Evolutionary conservation across 208 protist genomes (phyloP).

Genomic region (Crithidia brevicula): DNA sequence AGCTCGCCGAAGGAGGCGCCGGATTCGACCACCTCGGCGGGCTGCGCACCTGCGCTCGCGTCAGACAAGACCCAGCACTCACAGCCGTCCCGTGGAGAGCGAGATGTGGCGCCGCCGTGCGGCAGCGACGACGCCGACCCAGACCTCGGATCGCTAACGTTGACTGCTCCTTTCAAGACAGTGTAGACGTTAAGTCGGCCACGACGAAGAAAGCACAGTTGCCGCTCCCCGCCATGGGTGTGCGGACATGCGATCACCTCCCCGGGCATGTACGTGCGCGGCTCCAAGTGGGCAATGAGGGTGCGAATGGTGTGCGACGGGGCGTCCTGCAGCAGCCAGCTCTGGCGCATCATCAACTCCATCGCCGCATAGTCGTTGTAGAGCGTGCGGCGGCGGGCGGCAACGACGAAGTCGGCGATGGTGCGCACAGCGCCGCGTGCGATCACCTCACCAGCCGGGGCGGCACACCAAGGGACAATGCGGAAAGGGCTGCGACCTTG

Average conservation of each 20-base stretch:
- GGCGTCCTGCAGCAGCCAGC: constrained; percentile 89
- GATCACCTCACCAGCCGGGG: constrained; percentile 9
- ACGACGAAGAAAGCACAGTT: constrained; percentile 84
- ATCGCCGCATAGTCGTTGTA: constrained; percentile 72
- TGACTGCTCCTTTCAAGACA: constrained; percentile 8
- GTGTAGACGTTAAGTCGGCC: constrained; percentile 67
- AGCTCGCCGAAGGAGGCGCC: constrained; percentile 88
- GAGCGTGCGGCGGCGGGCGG: constrained; percentile 57
- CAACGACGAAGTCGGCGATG: constrained; percentile 54
- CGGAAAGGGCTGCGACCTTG: constrained; percentile 9
- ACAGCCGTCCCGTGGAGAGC: constrained; percentile 8
- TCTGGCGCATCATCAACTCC: constrained; percentile 85
- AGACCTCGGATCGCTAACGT: neutral
- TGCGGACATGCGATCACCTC: constrained; percentile 83
- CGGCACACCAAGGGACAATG: constrained; percentile 28
- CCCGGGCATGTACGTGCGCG: constrained; percentile 74
- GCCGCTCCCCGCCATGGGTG: constrained; percentile 36
- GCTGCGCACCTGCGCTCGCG: neutral
- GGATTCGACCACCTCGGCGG: constrained; percentile 42
- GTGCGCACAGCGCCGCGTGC: constrained; percentile 26
- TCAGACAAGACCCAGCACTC: constrained; percentile 12
- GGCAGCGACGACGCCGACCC: neutral
- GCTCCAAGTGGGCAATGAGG: constrained; percentile 70
- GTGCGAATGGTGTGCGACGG: constrained; percentile 69
- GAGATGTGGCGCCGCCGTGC: neutral